Percentiles rank a stretch among this genome's conserved stretches.
Conservation (phyloP, 169 alveolate species). For the Plasmodium sp. region DNA sequence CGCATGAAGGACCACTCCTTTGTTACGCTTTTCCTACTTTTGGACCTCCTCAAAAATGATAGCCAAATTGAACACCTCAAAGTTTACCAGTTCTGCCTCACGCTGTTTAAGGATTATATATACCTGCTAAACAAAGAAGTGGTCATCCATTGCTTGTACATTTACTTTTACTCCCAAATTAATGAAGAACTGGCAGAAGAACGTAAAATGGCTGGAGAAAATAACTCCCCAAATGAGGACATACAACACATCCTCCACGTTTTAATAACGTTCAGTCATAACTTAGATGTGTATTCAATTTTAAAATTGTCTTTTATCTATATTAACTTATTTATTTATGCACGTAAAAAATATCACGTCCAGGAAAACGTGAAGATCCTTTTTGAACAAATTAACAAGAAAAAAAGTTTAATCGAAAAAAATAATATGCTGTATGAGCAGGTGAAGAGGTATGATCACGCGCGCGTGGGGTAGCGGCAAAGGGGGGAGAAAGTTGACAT, state of each 20-base stretch:
- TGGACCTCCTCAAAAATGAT: conserved; percentile 23
- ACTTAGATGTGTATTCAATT: conserved; percentile 46
- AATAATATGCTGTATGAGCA: conserved; percentile 68
- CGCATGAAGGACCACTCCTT: conserved; percentile 32
- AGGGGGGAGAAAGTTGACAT: not conserved
- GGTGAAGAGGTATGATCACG: conserved; percentile 28
- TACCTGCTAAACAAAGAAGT: conserved; percentile 64
- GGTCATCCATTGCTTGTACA: conserved; percentile 38
- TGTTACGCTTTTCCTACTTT: conserved; percentile 23
- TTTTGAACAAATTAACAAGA: conserved; percentile 61
- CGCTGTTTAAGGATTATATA: conserved; percentile 37
- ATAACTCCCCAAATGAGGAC: conserved; percentile 1
- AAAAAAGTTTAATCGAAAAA: conserved; percentile 49
- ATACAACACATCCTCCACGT: conserved; percentile 20
- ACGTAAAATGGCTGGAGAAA: not conserved
- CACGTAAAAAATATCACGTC: conserved; percentile 25
- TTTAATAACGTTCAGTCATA: conserved; percentile 59
- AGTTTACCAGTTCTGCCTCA: conserved; percentile 5
- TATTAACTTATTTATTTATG: conserved; percentile 19
- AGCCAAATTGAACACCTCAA: not conserved
- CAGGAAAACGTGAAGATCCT: conserved; percentile 43
- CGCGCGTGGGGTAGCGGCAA: not conserved
- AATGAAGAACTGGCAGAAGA: conserved; percentile 16
- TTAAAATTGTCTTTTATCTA: conserved; percentile 70
- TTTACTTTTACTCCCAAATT: conserved; percentile 31